Evolutionary conservation across 148 eudicot genomes (phyloP).

Genomic region (Camellia granthamiana): DNA sequence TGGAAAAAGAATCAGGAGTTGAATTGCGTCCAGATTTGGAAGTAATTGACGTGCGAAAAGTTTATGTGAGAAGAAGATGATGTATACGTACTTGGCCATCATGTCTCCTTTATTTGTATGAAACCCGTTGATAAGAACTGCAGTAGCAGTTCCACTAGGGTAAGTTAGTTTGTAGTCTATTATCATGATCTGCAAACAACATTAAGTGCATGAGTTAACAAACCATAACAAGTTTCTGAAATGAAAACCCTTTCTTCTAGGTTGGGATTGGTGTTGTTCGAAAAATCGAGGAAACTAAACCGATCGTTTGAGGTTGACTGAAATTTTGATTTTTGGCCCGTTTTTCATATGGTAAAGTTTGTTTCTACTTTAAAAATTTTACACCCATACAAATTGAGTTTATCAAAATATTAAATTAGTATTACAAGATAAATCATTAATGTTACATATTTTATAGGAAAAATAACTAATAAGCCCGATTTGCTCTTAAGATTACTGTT

Average conservation of each 20-base stretch:
- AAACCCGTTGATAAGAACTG: slow-evolving; percentile 85
- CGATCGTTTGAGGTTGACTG: no score
- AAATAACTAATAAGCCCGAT: no score
- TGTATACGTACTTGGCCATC: slow-evolving; percentile 56
- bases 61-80: background rate
- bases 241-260: background rate
- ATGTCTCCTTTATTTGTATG: slow-evolving; percentile 74
- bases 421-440: no score
- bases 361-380: no score
- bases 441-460: no score
- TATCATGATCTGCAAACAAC: slow-evolving; percentile 62
- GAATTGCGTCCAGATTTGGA: background rate
- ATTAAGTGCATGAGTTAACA: background rate
- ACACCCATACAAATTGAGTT: no score
- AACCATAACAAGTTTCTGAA: background rate
- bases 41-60: background rate
- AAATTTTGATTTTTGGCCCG: no score
- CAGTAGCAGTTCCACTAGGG: slow-evolving; percentile 95
- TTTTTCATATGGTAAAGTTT: no score
- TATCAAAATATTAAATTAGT: no score
- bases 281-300: no score
- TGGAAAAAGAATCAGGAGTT: slow-evolving; percentile 26
- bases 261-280: no score
- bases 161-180: slow-evolving; percentile 72
- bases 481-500: no score